Evolutionary conservation across 116 monocot genomes (phyloP).

Genomic region (Dioscorea cayenensis): DNA sequence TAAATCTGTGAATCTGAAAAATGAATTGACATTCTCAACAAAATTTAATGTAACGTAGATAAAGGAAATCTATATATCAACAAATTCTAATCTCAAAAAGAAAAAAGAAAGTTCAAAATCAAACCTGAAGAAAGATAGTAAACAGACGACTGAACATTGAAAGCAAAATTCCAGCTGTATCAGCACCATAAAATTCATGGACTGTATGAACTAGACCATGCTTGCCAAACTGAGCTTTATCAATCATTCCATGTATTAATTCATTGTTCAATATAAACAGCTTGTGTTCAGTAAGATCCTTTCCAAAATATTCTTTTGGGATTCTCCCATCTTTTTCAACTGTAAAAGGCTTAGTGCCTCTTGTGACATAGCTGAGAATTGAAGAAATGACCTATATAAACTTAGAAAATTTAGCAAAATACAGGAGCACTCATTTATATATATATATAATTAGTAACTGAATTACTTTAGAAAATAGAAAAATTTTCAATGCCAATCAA

Average conservation of each 20-base stretch:
- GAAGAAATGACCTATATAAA: constrained; percentile 71
- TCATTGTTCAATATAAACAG: constrained; percentile 74
- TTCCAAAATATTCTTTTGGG: constrained; percentile 60
- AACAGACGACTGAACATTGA: constrained; percentile 87
- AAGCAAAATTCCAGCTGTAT: constrained; percentile 68
- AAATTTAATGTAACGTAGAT: background rate
- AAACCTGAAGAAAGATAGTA: constrained; percentile 86
- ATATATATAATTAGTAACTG: no score
- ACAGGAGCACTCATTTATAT: no score
- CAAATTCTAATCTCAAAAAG: background rate
- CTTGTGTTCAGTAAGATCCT: constrained; percentile 31
- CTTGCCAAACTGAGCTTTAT: constrained; percentile 93
- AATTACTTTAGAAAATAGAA: background rate
- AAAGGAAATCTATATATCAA: background rate
- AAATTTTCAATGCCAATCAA: background rate
- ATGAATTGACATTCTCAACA: background rate
- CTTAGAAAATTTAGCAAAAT: no score
- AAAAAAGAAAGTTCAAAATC: background rate
- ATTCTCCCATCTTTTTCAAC: constrained; percentile 62
- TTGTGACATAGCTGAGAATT: constrained; percentile 64
- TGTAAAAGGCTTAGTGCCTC: constrained; percentile 59
- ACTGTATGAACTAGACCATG: constrained; percentile 93
- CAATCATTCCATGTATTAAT: constrained; percentile 85
- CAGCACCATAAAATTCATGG: constrained; percentile 91
- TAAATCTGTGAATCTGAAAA: constrained; percentile 94